Base-by-base conservation (phyloP, 1,139 yeast genomes). In the Neolecta irregularis region DNA sequence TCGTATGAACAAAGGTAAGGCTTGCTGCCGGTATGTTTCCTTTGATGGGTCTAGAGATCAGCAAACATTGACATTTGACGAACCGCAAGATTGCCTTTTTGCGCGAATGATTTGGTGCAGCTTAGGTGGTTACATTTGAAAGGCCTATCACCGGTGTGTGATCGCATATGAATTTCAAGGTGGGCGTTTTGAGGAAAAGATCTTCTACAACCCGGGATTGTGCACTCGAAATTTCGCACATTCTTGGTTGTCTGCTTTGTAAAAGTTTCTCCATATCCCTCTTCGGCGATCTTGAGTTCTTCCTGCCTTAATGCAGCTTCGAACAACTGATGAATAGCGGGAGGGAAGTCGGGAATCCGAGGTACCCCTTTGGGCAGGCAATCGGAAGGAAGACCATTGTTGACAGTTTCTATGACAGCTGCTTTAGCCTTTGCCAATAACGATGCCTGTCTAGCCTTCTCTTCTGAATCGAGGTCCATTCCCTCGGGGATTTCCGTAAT, bases 1-100 rank as follows among this genome's bases (percentile, higher is more conserved):
- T 26, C 30, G 2, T 19, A 8, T 5, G 6, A 13, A 11, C 30
- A 26, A 13, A 26, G 7, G 21, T 26, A 26, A 11, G 19, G 19
- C n/a, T 8, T 13, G 5, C 11, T 4, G 4, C 4, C 30, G 4
- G 18, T 15, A 5, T 26, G 19, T 19, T 19, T 12, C 19, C n/a
- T 11, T 26, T 26, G 11, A 26, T 26, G 19, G 4, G 19, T 8
- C n/a, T 13, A 4, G 6, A 26, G 12, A 13, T 26, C 21, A 2
- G 13, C 19, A 11, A 19, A 19, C 6, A 19, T 8, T 26, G 30
- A 3, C 5, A 26, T 19, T 5, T 6, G 6, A 13, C 24, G 17
- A n/a, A 31, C 17, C 17, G 18, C 13, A n/a, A 19, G 25, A 30
- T 23, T 25, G n/a, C 17, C 38, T 62, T 60, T 36, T 61, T 31